Evolutionary conservation across 805 yeast species (phyloP).

Genomic region (Wickerhamiella vanderwaltii): DNA sequence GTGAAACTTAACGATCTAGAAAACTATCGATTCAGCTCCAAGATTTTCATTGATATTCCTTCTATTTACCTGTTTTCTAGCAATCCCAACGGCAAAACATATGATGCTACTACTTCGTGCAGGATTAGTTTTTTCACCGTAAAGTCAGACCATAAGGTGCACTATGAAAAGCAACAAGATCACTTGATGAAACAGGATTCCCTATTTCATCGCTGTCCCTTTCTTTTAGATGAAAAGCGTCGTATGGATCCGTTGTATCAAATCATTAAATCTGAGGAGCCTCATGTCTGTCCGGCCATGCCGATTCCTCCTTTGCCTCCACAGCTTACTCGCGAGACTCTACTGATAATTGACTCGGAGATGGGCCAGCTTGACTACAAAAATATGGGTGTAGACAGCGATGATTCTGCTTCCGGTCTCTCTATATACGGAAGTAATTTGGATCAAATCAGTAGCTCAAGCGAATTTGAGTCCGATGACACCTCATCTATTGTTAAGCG

Average conservation of each 20-base stretch:
- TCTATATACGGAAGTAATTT: slow-evolving; percentile 5
- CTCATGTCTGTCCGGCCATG: slow-evolving; percentile 36
- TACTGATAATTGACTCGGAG: slow-evolving; percentile 30
- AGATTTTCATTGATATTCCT: slow-evolving; percentile 41
- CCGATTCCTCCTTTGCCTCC: slow-evolving; percentile 51
- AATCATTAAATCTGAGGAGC: neutral
- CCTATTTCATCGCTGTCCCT: slow-evolving; percentile 70
- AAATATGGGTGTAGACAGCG: slow-evolving; percentile 11
- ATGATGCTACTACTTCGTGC: slow-evolving; percentile 42
- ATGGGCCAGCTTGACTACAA: slow-evolving; percentile 17
- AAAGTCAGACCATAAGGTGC: slow-evolving; percentile 36
- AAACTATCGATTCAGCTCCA: slow-evolving; percentile 48
- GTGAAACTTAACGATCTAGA: slow-evolving; percentile 57
- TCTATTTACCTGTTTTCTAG: slow-evolving; percentile 28
- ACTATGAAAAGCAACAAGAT: slow-evolving; percentile 43
- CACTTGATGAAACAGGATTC: slow-evolving; percentile 66
- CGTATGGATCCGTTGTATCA: slow-evolving; percentile 28
- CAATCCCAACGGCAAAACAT: slow-evolving; percentile 14
- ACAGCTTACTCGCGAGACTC: slow-evolving; percentile 43
- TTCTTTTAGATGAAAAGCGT: slow-evolving; percentile 43
- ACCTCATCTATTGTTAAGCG: neutral
- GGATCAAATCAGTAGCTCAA: neutral
- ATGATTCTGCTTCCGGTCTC: slow-evolving; percentile 12
- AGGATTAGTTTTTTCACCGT: slow-evolving; percentile 47
- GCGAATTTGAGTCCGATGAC: neutral